phyloP scores from a whole-genome alignment of 1,139 yeast species.

The Scheffersomyces lignicola region DNA sequence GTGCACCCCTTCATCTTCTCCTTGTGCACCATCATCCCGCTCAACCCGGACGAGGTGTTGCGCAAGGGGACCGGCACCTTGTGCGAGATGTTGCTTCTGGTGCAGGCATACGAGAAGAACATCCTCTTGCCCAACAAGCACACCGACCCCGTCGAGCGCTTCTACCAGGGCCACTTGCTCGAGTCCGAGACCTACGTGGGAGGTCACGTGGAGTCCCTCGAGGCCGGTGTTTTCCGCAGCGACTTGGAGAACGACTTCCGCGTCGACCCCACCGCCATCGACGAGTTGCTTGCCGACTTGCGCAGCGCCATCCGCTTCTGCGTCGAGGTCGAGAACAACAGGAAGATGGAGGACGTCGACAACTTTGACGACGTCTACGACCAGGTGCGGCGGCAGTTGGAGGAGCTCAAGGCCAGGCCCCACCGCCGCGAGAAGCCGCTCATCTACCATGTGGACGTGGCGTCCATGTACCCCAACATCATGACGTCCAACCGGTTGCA shows the following conservation, averaged over 20 bases:
- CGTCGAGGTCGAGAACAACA: conserved; percentile 78
- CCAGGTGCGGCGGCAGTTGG: conserved; percentile 53
- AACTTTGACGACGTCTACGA: conserved; percentile 76
- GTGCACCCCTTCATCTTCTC: conserved; percentile 98
- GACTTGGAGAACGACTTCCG: conserved; percentile 77
- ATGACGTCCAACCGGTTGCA: conserved; percentile 97
- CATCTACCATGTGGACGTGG: conserved; percentile 97
- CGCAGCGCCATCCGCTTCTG: conserved; percentile 80
- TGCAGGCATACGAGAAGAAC: conserved; percentile 80
- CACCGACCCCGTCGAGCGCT: conserved; percentile 86
- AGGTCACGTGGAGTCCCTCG: conserved; percentile 96
- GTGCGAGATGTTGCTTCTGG: conserved; percentile 97
- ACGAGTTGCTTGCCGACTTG: conserved; percentile 72
- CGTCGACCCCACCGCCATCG: conserved; percentile 80
- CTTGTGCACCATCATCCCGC: conserved; percentile 89
- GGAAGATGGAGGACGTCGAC: conserved; percentile 69
- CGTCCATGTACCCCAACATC: conserved; percentile 98
- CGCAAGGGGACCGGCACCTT: conserved; percentile 98
- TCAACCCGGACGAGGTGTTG: conserved; percentile 94
- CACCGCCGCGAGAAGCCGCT: conserved; percentile 74
- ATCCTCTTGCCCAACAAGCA: conserved; percentile 92
- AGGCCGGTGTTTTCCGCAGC: conserved; percentile 95
- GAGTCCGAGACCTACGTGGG: conserved; percentile 99
- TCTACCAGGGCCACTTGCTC: conserved; percentile 88
- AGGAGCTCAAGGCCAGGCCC: conserved; percentile 61